Evolutionary conservation across 2,329 filamentous ascomycete genomes (phyloP), one percentile per base, ranked within the genome.

Genomic region (Madurella fahalii): DNA sequence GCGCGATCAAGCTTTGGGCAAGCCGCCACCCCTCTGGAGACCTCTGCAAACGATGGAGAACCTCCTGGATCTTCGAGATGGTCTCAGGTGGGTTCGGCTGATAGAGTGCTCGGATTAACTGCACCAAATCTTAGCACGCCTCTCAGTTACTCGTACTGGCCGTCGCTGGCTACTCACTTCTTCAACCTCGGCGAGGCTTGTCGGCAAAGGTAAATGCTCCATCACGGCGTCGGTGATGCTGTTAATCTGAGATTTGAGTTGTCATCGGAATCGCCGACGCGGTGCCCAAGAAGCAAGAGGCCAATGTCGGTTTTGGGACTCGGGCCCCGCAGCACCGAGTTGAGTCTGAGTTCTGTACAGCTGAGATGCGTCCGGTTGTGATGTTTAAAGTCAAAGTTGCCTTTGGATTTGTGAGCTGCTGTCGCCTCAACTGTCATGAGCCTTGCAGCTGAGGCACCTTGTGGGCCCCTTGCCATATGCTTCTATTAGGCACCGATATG

Each of bases 21-120:
- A 96, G 79, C 53, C 87, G 80, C 94, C 94, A 99, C 52, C 91
- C 93, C 64, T 89, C 79, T 2, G 85, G 77, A 2, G 90, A 89
- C 62, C 84, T 84, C 67, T 97, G 94, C 16, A 96, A 75, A 25
- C 79, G 77, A 58, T 94, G 89, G 13, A 99, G 76, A 13, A 86
- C 83, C 53, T 88, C 84, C 68, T 97, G 89, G 46, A 79, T 78
- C 17, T 69, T 71, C 11, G 74, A 68, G 49, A 83, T 76, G 17
- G 69, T 69, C 34, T 75, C 71, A 40, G 79, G 76, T 0, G 73
- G 54, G 34, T 77, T 79, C 32, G 78, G 79, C 54, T 77, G 70
- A 62, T 84, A 84, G 5, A 84, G 71, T 9, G 77, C 74, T 54
- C 76, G 67, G 44, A 84, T 77, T 59, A 83, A 64, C 74, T 74